Base-by-base conservation (phyloP, 2,329 filamentous ascomycete species). In the Allantophomopsis lycopodina region DNA sequence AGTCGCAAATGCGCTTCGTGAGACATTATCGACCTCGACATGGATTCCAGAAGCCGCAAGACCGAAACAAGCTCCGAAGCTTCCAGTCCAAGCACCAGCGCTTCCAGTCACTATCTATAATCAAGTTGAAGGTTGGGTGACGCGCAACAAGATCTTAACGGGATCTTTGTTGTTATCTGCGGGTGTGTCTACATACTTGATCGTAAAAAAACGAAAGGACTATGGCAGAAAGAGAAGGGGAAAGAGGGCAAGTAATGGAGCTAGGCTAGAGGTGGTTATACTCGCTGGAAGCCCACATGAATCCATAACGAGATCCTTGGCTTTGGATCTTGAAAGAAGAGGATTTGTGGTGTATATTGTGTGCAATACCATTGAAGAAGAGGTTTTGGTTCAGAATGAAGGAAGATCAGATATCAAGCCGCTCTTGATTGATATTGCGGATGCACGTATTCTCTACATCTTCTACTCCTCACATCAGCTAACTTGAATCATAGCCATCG, bases 291-390 rank as follows among this genome's bases (percentile, higher is more conserved):
- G 85, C 15, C 83, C 86, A 2, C 76, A 80, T 37, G 78, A 94
- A 51, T 83, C 88, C 13, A 69, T 95, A 53, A 89, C 86, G 6
- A 81, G 79, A 52, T 86, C 85, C 10, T 66, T 96, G 40, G 78
- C 86, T 2, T 62, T 88, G 36, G 91, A 98, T 55, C 67, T 98
- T 48, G 91, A 96, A 62, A 71, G 87, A 43, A 76, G 87, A 47
- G 91, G 91, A 4, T 96, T 93, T 58, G 83, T 96, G 44, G 85
- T 96, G 41, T 98, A 87, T 58, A 69, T 98, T 44, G 83, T 94
- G 1, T 89, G 87, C 52, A 81, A 77, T 46, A 85, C 77, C n/a
- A 64, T 78, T 43, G 84, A 94, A 51, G 89, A 96, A 49, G 87
- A 96, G 57, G 69, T 79, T 30, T 64, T 82, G 46, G 78, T 96